phyloP scores from a whole-genome alignment of 345 rosid genomes.

The Citrus maxima region DNA sequence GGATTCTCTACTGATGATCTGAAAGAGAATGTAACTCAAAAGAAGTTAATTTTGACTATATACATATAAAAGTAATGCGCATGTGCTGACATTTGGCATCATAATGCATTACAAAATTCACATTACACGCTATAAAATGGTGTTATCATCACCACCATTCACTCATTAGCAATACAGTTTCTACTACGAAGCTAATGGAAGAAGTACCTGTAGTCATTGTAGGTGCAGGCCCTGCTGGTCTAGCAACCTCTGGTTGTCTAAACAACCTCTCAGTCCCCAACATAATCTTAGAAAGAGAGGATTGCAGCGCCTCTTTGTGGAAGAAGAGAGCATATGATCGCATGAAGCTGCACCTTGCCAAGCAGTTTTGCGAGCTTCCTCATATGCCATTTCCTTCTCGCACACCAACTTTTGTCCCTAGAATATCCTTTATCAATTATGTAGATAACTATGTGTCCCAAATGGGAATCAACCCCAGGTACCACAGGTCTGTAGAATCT shows the following conservation, averaged over 20 bases:
- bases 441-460: conserved; percentile 42
- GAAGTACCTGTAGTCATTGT: conserved; percentile 32
- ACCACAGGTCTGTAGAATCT: conserved; percentile 22
- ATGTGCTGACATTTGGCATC: too few species aligned
- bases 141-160: too few species aligned
- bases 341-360: conserved; percentile 47
- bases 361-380: conserved; percentile 54
- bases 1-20: too few species aligned
- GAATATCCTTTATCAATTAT: conserved; percentile 36
- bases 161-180: not conserved
- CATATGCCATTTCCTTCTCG: conserved; percentile 32
- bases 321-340: conserved; percentile 49
- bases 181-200: not conserved
- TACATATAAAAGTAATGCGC: too few species aligned
- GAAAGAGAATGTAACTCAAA: too few species aligned
- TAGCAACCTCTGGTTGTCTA: conserved; percentile 53
- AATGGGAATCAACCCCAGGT: conserved; percentile 31
- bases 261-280: conserved; percentile 34
- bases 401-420: conserved; percentile 42
- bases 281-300: conserved; percentile 50
- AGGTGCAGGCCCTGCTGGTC: conserved; percentile 65
- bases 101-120: too few species aligned
- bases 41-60: too few species aligned
- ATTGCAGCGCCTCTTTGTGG: conserved; percentile 56
- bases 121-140: not conserved